A percentile compares a stretch with the other conserved stretches of the same genome.
These are phyloP conservation scores for Saturnispora ahearnii DNA, from an alignment of 805 yeast genomes.

Conservation along the genomic window DNA sequence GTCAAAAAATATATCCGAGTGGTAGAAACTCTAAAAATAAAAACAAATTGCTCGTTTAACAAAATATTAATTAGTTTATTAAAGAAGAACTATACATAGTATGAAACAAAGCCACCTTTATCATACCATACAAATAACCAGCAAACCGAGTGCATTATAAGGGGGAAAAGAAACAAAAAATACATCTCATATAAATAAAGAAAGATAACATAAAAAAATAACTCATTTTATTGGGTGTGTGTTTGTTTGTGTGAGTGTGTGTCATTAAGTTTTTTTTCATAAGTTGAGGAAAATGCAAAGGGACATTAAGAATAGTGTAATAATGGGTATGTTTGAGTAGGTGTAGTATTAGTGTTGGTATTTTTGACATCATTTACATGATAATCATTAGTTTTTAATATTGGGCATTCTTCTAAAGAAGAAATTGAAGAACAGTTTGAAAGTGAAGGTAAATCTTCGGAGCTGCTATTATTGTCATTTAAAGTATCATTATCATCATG, in stretches of 20 bases:
- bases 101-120: slow-evolving; percentile 1
- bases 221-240: background rate
- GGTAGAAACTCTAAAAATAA: background rate
- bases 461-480: background rate
- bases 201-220: background rate
- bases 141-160: no score
- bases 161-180: no score
- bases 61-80: background rate
- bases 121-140: background rate
- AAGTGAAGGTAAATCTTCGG: slow-evolving; percentile 2
- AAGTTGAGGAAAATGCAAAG: background rate
- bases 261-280: background rate
- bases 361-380: background rate
- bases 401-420: slow-evolving; percentile 3
- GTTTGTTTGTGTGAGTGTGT: background rate
- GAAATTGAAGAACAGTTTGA: slow-evolving; percentile 4
- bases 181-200: background rate
- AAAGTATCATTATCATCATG: slow-evolving; percentile 1
- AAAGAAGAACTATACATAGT: background rate
- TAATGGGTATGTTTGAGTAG: background rate
- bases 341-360: background rate
- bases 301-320: background rate
- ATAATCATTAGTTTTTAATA: background rate
- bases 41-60: background rate
- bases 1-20: no score